phyloP scores from a whole-genome alignment of 306 rosid genomes.

The Canavalia gladiata region DNA sequence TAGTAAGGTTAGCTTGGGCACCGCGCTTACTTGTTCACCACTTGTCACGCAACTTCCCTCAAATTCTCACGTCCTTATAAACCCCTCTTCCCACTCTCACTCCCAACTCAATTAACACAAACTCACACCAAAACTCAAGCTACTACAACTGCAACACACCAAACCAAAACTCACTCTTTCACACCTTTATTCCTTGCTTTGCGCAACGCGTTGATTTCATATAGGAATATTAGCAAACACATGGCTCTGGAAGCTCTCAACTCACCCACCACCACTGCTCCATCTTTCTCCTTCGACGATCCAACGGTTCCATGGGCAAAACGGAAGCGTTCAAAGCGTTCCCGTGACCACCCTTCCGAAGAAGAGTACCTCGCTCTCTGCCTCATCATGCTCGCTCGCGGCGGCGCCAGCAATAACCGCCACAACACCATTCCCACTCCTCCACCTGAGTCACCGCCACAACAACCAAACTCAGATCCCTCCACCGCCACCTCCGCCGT shows the following conservation, averaged over 20 bases:
- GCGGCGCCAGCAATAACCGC: background rate
- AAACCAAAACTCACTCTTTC: background rate
- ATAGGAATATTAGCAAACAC: background rate
- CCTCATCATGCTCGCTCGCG: slow-evolving; percentile 96
- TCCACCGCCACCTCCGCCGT: background rate
- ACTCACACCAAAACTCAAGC: background rate
- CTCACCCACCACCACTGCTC: slow-evolving; percentile 71
- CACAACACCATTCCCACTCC: slow-evolving; percentile 13
- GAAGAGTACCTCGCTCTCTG: slow-evolving; percentile 97
- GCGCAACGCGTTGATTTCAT: too few relatives aligned
- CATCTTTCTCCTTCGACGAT: slow-evolving; percentile 62
- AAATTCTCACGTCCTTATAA: slow-evolving; percentile 52
- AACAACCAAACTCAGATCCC: slow-evolving; percentile 2
- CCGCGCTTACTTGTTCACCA: slow-evolving; percentile 71
- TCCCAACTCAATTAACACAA: background rate
- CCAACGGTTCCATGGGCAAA: slow-evolving; percentile 71
- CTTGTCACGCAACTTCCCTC: slow-evolving; percentile 93
- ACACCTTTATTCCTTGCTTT: background rate
- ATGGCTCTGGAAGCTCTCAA: slow-evolving; percentile 89
- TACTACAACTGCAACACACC: too few relatives aligned
- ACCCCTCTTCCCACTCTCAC: slow-evolving; percentile 25
- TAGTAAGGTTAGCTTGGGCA: slow-evolving; percentile 48
- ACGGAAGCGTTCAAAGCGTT: slow-evolving; percentile 91
- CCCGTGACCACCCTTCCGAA: slow-evolving; percentile 66
- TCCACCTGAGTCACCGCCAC: background rate